These are phyloP conservation scores for Voacanga thouarsii DNA, from an alignment of 257 asterid species.

Conservation along the genomic window DNA sequence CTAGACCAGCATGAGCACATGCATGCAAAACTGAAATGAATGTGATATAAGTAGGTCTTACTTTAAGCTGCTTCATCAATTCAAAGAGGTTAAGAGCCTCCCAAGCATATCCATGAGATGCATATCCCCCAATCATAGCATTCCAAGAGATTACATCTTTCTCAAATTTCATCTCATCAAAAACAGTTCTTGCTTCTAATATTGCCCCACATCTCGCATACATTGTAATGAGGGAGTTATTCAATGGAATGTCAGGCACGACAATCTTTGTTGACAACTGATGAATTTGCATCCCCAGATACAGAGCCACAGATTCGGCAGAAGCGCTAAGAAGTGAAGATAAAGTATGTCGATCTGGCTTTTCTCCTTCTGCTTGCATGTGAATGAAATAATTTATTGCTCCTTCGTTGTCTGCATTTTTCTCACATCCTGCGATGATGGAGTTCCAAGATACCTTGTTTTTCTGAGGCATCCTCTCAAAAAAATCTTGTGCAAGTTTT, in stretches of 20 bases:
- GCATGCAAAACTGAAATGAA: conserved; percentile 80
- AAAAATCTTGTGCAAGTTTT: conserved; percentile 53
- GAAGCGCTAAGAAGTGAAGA: conserved; percentile 80
- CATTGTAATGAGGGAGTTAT: conserved; percentile 84
- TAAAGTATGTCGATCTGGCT: conserved; percentile 69
- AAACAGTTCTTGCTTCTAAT: conserved; percentile 59
- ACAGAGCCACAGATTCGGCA: conserved; percentile 62
- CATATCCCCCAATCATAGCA: conserved; percentile 88
- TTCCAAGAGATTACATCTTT: conserved; percentile 84
- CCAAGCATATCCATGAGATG: conserved; percentile 59
- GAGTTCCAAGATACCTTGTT: conserved; percentile 73
- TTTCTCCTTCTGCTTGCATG: conserved; percentile 75
- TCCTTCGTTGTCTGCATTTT: conserved; percentile 47
- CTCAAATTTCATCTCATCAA: conserved; percentile 47
- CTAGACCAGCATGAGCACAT: conserved; percentile 78
- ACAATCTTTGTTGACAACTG: conserved; percentile 55
- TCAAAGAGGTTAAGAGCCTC: conserved; percentile 72
- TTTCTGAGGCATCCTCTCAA: conserved; percentile 60
- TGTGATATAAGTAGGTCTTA: conserved; percentile 65
- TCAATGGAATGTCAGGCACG: conserved; percentile 63
- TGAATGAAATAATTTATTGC: conserved; percentile 50
- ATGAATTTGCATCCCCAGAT: conserved; percentile 71
- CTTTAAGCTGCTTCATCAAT: conserved; percentile 52
- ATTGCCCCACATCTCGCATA: conserved; percentile 79
- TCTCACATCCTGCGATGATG: conserved; percentile 71